phyloP scores from a whole-genome alignment of 192 early-diverging fungal genomes.

The Mortierella claussenii region DNA sequence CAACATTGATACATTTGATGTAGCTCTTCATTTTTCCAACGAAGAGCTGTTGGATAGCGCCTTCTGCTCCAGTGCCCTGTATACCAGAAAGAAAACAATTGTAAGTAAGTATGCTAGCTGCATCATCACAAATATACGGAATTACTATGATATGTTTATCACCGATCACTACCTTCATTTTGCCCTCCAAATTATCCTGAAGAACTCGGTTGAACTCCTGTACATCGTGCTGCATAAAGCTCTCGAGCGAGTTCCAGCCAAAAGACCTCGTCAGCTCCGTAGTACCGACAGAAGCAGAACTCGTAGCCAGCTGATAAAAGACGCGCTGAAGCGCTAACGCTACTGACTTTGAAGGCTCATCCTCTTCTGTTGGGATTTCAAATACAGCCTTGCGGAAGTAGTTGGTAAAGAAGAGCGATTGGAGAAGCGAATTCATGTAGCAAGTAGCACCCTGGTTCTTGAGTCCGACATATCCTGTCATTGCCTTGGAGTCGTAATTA shows the following conservation, averaged over 20 bases:
- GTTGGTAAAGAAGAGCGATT: conserved; percentile 94
- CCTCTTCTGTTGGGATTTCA: conserved; percentile 90
- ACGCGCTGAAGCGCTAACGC: conserved; percentile 93
- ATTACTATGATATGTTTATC: background rate
- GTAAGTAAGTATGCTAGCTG: background rate
- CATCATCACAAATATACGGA: background rate
- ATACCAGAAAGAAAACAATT: background rate
- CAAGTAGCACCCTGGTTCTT: conserved; percentile 98
- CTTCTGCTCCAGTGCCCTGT: conserved; percentile 89
- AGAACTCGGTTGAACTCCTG: conserved; percentile 98
- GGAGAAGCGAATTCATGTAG: conserved; percentile 98
- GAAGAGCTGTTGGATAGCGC: conserved; percentile 90
- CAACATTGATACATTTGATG: conserved; percentile 94
- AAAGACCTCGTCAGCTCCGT: conserved; percentile 97
- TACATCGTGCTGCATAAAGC: conserved; percentile 98
- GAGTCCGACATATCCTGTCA: conserved; percentile 93
- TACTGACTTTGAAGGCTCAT: conserved; percentile 88
- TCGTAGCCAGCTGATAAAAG: conserved; percentile 90
- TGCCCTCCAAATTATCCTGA: conserved; percentile 96
- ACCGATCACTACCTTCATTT: conserved; percentile 86
- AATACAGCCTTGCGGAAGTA: conserved; percentile 94
- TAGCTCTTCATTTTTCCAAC: conserved; percentile 98
- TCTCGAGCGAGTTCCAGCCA: conserved; percentile 96
- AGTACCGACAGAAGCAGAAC: conserved; percentile 80
- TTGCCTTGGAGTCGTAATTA: conserved; percentile 90